Base-by-base conservation (phyloP, 176 grass and related monocot species). In the Oryza officinalis region DNA sequence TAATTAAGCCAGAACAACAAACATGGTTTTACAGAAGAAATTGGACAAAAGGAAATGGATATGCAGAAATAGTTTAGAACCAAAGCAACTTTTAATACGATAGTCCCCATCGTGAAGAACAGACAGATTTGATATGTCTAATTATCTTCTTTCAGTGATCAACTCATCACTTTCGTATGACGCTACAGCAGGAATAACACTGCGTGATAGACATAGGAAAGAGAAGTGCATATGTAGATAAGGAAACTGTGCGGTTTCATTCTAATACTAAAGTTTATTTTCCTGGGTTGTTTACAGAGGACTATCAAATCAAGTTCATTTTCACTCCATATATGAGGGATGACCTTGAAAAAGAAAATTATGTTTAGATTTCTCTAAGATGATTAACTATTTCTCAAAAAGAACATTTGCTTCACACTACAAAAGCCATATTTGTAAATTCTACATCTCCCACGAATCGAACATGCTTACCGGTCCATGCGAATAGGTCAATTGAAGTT, bases 401-500 rank as follows among this genome's bases (percentile, higher is more conserved):
- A 67, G 63, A 49, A 67, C 43, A 50, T 49, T 32, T 68, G 3
- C 0, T 49, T 11, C 43, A 12, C 22, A 60, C 38, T 71, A 71
- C 35, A 71, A 20, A 70, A 60, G 14, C n/a, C 54, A 70, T 40
- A 26, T 15, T 71, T 69, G 18, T 2, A 67, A 27, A 38, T 38
- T 64, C 27, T 26, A 60, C 1, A 0, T 63, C 83, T 65, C 28
- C 52, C 32, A 18, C 54, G 1, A 15, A 25, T 25, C 38, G 1
- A 15, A 25, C 63, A 67, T 76, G 17, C 14, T 20, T 54, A 22
- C 6, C 20, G 20, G 52, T 8, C 3, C 23, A 18, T 66, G 52
- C 17, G 35, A 67, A 73, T 73, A 31, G 10, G 33, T 25, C 65
- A 59, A 65, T 65, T 8, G 74, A 84, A 79, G 43, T 41, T 83